These are phyloP conservation scores for Cryphonectria carpinicola DNA, from an alignment of 2,329 filamentous ascomycete species.

Conservation along the genomic window DNA sequence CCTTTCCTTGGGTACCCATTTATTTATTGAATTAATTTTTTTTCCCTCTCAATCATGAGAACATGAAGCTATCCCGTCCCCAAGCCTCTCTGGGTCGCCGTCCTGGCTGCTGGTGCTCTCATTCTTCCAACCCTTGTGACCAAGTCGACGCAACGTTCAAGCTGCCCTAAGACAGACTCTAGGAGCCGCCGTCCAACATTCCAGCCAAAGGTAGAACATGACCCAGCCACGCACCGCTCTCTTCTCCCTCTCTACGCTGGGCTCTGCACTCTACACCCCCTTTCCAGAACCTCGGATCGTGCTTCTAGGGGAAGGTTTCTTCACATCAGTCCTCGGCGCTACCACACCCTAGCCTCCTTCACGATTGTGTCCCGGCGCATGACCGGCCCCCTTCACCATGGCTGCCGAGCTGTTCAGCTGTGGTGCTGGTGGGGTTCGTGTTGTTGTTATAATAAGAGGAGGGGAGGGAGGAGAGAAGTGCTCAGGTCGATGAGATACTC, in stretches of 20 bases:
- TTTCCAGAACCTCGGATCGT: not conserved
- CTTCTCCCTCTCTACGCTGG: not conserved
- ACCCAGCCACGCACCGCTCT: not conserved
- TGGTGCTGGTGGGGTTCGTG: not conserved
- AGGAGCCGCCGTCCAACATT: conserved; percentile 7
- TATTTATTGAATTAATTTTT: not conserved
- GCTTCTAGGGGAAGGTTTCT: not conserved
- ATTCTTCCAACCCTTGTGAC: conserved; percentile 5
- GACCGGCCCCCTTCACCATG: conserved; percentile 13
- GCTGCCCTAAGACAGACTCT: conserved; percentile 7
- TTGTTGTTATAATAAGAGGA: conserved; percentile 2
- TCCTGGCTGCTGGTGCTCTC: not conserved
- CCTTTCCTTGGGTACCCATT: not conserved
- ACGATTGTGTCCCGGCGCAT: conserved; percentile 10
- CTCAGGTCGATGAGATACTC: not conserved
- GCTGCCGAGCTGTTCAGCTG: not conserved
- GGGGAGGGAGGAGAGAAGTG: not conserved
- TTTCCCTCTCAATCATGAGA: not conserved
- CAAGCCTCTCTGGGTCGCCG: not conserved
- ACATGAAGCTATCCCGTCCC: not conserved
- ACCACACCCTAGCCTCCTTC: conserved; percentile 13
- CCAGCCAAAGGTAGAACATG: conserved; percentile 14
- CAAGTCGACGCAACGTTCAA: not conserved
- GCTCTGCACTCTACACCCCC: not conserved
- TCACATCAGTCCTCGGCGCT: not conserved